phyloP scores from a whole-genome alignment of 2,329 filamentous ascomycete species.

The Keithomyces neogunnii region DNA sequence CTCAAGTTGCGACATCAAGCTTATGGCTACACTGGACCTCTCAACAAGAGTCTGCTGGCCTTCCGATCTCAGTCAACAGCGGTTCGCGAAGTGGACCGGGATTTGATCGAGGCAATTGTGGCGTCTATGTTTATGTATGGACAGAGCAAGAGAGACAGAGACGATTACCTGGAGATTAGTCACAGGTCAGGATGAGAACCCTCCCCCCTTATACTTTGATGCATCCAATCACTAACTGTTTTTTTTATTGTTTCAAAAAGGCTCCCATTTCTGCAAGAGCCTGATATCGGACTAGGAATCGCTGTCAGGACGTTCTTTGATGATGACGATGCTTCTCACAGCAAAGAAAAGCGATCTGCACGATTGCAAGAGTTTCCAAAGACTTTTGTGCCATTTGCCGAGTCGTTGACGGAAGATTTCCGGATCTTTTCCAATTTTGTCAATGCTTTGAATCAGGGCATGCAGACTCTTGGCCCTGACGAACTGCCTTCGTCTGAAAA shows the following conservation, averaged over 20 bases:
- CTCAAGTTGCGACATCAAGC: conserved; percentile 72
- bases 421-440: conserved; percentile 50
- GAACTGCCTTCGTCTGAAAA: conserved; percentile 39
- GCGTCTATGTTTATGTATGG: conserved; percentile 74
- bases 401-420: conserved; percentile 51
- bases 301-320: conserved; percentile 74
- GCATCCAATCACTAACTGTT: conserved; percentile 3
- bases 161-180: conserved; percentile 60
- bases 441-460: conserved; percentile 45
- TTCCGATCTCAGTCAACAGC: conserved; percentile 79
- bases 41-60: conserved; percentile 80
- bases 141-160: conserved; percentile 63
- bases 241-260: conserved; percentile 20
- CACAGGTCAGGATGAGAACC: conserved; percentile 45
- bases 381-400: conserved; percentile 49
- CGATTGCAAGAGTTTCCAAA: conserved; percentile 43
- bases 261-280: conserved; percentile 60
- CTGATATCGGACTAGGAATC: conserved; percentile 69
- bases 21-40: conserved; percentile 88
- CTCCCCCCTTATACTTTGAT: neutral
- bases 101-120: conserved; percentile 75
- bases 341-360: conserved; percentile 33
- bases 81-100: conserved; percentile 70
- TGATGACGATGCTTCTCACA: conserved; percentile 54
- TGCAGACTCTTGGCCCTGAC: conserved; percentile 43